phyloP scores from a whole-genome alignment of 2,329 filamentous ascomycete genomes.

The Sclerotinia glacialis region DNA sequence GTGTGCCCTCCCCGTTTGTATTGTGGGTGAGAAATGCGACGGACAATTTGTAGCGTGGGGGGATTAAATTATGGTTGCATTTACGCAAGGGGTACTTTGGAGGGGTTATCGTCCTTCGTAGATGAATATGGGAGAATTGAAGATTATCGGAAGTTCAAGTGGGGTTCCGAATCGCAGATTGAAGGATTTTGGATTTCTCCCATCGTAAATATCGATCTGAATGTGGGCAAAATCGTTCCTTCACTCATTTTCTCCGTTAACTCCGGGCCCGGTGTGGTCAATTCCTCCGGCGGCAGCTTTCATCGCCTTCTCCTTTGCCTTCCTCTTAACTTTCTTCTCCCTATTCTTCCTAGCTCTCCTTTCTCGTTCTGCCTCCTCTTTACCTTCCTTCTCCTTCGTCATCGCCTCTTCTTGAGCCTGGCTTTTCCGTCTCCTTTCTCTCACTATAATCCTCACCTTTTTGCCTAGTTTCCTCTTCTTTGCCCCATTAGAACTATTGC shows the following conservation, averaged over 20 bases:
- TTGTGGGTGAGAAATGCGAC: constrained; percentile 14
- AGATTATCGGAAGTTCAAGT: constrained; percentile 3
- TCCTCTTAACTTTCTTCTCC: constrained; percentile 57
- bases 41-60: not conserved
- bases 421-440: constrained; percentile 44
- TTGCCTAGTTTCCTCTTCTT: constrained; percentile 54
- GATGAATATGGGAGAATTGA: constrained; percentile 5
- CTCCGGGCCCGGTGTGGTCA: constrained; percentile 2
- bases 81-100: not conserved
- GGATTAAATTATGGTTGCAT: constrained; percentile 20
- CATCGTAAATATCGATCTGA: constrained; percentile 20
- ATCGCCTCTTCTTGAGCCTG: constrained; percentile 40
- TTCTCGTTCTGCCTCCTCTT: constrained; percentile 56
- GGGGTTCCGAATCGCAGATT: constrained; percentile 13
- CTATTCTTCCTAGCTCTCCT: constrained; percentile 63
- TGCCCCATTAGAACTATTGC: constrained; percentile 16
- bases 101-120: constrained; percentile 13
- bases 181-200: constrained; percentile 12
- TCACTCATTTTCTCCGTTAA: constrained; percentile 18
- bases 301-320: constrained; percentile 55
- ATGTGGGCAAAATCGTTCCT: not conserved
- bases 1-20: constrained; percentile 10
- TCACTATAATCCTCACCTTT: constrained; percentile 53
- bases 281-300: constrained; percentile 41
- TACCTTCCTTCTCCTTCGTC: constrained; percentile 45